A percentile compares a stretch with the other conserved stretches of the same genome.
Evolutionary conservation across 129 eudicot species (phyloP).

Genomic region (carrot (Daucus carota)): DH1_v3.0 NC_030381.2:34406501-34407000

Average conservation of each 20-base stretch:
- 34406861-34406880: neutral
- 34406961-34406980: neutral
- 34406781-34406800: neutral
- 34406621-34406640: neutral
- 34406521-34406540: neutral
- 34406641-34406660: neutral
- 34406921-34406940: slow-evolving; percentile 26
- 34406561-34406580: neutral
- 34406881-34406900: neutral
- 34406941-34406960: slow-evolving; percentile 16
- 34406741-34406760: slow-evolving; percentile 29
- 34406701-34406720: neutral
- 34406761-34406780: neutral
- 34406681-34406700: neutral
- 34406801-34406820: neutral
- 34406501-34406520: too few relatives aligned
- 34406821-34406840: neutral
- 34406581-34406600: neutral
- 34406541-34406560: neutral
- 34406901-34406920: slow-evolving; percentile 24
- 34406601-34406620: neutral
- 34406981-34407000: slow-evolving; percentile 7
- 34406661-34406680: neutral
- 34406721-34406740: slow-evolving; percentile 59
- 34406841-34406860: neutral